phyloP scores from a whole-genome alignment of 1,284 basidiomycete genomes.

The Quambalaria eucalypti region DNA sequence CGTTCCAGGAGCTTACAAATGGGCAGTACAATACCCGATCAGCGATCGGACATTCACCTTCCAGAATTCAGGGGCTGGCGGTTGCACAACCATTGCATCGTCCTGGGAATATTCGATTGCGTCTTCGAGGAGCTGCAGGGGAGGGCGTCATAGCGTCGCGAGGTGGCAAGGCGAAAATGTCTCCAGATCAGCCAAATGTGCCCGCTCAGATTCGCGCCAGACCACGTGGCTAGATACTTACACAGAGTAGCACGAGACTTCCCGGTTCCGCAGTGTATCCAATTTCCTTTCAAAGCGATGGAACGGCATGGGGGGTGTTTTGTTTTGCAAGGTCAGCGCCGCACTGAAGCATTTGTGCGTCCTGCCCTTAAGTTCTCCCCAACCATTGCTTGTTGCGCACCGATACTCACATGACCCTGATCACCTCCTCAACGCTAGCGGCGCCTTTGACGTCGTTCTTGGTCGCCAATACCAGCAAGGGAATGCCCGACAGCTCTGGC shows the following conservation, averaged over 20 bases:
- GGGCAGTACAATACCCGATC: too few relatives aligned
- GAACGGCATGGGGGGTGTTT: constrained; percentile 11
- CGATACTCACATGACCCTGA: constrained; percentile 62
- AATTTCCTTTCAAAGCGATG: constrained; percentile 8
- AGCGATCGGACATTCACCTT: too few relatives aligned
- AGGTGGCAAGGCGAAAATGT: neutral
- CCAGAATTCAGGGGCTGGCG: neutral
- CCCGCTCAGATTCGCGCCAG: neutral
- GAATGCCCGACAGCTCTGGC: constrained; percentile 66
- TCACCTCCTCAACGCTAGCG: constrained; percentile 74
- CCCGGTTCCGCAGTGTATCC: constrained; percentile 5
- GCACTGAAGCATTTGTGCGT: constrained; percentile 4
- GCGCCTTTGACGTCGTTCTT: constrained; percentile 84
- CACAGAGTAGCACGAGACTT: constrained; percentile 1
- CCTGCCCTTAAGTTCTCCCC: neutral
- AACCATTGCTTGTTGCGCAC: too few relatives aligned
- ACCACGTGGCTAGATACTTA: neutral
- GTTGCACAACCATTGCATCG: constrained; percentile 1
- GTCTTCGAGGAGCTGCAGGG: neutral
- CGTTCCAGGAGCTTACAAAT: too few relatives aligned
- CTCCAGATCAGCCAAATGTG: neutral
- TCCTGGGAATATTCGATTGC: neutral
- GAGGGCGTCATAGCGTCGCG: neutral
- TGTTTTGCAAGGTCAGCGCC: constrained; percentile 29
- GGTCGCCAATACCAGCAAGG: constrained; percentile 86